Evolutionary conservation across 2,329 filamentous ascomycete genomes (phyloP).

Genomic region (Colletotrichum lini): DNA sequence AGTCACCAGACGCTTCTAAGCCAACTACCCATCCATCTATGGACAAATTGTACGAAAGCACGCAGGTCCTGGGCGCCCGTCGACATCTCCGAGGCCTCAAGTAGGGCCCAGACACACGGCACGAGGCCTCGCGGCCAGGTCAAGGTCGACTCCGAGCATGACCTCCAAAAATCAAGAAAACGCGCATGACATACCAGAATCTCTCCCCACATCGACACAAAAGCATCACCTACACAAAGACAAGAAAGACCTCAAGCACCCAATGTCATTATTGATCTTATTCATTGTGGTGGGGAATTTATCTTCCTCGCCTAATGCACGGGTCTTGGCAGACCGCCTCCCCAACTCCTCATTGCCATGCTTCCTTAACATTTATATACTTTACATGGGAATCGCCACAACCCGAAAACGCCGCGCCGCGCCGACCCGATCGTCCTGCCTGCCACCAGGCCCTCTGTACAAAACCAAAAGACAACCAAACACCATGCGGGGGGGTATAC

Average conservation of each 20-base stretch:
- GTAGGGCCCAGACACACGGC: background rate
- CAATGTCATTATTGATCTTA: slow-evolving; percentile 33
- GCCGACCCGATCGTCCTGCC: slow-evolving; percentile 37
- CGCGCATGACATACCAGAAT: background rate
- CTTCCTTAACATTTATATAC: slow-evolving; percentile 34
- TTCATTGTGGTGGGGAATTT: slow-evolving; percentile 33
- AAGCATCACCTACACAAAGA: background rate
- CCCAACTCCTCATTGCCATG: slow-evolving; percentile 24
- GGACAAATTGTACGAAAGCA: background rate
- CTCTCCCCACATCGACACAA: background rate
- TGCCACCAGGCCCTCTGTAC: slow-evolving; percentile 31
- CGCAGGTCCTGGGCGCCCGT: background rate
- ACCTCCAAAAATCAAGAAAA: background rate
- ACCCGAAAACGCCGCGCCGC: slow-evolving; percentile 40
- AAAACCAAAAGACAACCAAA: slow-evolving; percentile 39
- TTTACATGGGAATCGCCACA: slow-evolving; percentile 35
- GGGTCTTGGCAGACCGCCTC: slow-evolving; percentile 13
- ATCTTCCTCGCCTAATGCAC: slow-evolving; percentile 17
- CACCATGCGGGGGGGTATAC: slow-evolving; percentile 39
- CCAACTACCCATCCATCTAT: background rate
- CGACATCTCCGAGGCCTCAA: background rate
- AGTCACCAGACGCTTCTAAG: background rate
- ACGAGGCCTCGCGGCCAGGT: background rate
- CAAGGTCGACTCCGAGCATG: background rate
- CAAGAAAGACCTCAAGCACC: background rate